Percentiles rank a stretch among this genome's conserved stretches.
Evolutionary conservation across 352 stramenopile species (phyloP).

Genomic region (Phytophthora multivora): DNA sequence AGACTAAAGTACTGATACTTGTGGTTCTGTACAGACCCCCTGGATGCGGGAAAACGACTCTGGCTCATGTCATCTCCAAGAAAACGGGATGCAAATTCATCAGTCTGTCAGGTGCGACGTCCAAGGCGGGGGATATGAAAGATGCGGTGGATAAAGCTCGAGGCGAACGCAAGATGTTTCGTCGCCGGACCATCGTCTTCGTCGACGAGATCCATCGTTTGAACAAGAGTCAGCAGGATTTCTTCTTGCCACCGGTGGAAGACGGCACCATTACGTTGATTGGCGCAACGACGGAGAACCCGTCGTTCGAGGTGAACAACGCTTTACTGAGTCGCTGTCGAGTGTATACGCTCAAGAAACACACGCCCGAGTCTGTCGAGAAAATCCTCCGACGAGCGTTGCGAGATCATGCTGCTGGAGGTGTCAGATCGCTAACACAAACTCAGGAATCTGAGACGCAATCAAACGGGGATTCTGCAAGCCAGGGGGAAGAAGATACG

Average conservation of each 20-base stretch:
- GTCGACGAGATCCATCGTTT: constrained; percentile 91
- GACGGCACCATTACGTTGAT: constrained; percentile 87
- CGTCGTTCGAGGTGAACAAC: constrained; percentile 90
- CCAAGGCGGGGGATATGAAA: constrained; percentile 72
- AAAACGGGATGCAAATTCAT: constrained; percentile 77
- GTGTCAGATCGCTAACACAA: constrained; percentile 34
- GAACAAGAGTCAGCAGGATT: constrained; percentile 90
- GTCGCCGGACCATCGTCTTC: constrained; percentile 81
- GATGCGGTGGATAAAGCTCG: constrained; percentile 76
- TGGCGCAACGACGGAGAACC: constrained; percentile 90
- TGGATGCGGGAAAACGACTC: constrained; percentile 88
- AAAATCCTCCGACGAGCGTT: constrained; percentile 73
- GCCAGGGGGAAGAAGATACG: constrained; percentile 1
- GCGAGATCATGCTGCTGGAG: constrained; percentile 32
- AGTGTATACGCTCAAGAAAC: constrained; percentile 81
- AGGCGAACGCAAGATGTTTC: constrained; percentile 65
- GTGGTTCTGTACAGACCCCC: constrained; percentile 48
- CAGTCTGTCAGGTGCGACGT: constrained; percentile 70
- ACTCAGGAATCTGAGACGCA: constrained; percentile 8
- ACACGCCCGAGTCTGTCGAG: constrained; percentile 63
- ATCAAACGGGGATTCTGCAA: constrained; percentile 2
- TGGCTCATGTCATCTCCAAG: constrained; percentile 78
- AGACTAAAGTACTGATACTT: constrained; percentile 2
- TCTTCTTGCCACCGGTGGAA: constrained; percentile 85
- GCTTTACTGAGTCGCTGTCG: constrained; percentile 78